Base-by-base conservation (phyloP, 225 moss, liverwort and hornwort species). In the Sphagnum tenellum region DNA sequence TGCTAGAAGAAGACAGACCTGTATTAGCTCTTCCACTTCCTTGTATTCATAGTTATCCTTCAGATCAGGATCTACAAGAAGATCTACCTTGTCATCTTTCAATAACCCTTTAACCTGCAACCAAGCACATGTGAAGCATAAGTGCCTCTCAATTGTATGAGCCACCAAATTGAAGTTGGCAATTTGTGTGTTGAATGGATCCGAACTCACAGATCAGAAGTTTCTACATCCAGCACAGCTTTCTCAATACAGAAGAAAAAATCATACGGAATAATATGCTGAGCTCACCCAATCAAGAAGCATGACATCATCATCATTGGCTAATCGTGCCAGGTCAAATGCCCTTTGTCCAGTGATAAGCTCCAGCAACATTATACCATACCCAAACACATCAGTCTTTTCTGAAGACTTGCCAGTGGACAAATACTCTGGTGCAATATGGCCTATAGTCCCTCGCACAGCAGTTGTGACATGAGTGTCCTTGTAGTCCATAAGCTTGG, bases 391-490 rank as follows among this genome's bases (percentile, higher is more conserved):
- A 74, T 94, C 94, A 2, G 94, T 94, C 70, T 94, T 94, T 70
- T 94, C 94, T 7, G 94, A 94, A 46, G 91, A 91, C 72, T 94
- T 94, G 69, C 94, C 94, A 66, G 94, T 94, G 56, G 94, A 94
- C 63, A 94, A 76, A 73, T 94, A 94, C 70, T 94, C 94, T 9
- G 94, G 94, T 8, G 94, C 94, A 73, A 94, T 94, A 66, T 94
- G 94, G 46, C 94, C 94, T 4, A 89, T 89, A 45, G 94, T 94
- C 51, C 94, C 94, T 49, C 91, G 89, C 70, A 94, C 94, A 57
- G 94, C 94, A 4, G 94, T 94, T 56, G 94, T 94, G 4, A 94
- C 94, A 75, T 94, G 94, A 5, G 94, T 91, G 57, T 94, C 94
- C 71, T 91, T 94, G 57, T 94, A 94, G 74, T 94, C 89, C 74